phyloP scores from a whole-genome alignment of 805 yeast species.

The Kazachstania kunashirensis region DNA sequence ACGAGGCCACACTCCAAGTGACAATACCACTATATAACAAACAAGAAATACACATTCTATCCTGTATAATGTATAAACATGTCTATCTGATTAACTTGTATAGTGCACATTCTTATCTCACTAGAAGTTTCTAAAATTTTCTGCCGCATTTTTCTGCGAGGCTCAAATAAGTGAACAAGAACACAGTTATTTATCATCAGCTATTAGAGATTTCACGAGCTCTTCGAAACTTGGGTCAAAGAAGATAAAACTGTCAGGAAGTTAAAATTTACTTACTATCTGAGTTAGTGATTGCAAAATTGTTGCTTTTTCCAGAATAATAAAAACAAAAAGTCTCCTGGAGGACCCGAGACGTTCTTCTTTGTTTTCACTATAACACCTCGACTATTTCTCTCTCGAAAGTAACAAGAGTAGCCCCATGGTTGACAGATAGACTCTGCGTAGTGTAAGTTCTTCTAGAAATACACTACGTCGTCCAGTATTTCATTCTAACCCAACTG shows the following conservation, averaged over 20 bases:
- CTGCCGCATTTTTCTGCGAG: too few species aligned
- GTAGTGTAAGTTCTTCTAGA: neutral
- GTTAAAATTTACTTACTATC: neutral
- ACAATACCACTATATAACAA: too few species aligned
- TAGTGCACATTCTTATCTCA: too few species aligned
- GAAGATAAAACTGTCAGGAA: neutral
- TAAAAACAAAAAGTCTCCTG: neutral
- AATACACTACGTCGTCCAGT: conserved; percentile 1
- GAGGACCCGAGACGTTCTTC: neutral
- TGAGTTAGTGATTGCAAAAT: neutral
- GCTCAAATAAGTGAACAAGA: too few species aligned
- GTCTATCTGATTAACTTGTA: too few species aligned
- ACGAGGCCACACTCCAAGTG: too few species aligned
- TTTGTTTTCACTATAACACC: too few species aligned
- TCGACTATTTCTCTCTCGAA: too few species aligned
- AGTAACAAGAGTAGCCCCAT: neutral
- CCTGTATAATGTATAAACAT: too few species aligned
- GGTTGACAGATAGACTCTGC: neutral
- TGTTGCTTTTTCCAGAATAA: neutral
- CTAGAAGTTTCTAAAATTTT: too few species aligned
- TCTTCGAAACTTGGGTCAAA: neutral
- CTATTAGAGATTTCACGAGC: neutral
- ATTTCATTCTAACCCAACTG: conserved; percentile 1
- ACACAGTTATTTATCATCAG: too few species aligned
- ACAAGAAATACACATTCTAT: too few species aligned